These are phyloP conservation scores for Chaetomidium leptoderma DNA, from an alignment of 495 filamentous ascomycete species.

Conservation along the genomic window DNA sequence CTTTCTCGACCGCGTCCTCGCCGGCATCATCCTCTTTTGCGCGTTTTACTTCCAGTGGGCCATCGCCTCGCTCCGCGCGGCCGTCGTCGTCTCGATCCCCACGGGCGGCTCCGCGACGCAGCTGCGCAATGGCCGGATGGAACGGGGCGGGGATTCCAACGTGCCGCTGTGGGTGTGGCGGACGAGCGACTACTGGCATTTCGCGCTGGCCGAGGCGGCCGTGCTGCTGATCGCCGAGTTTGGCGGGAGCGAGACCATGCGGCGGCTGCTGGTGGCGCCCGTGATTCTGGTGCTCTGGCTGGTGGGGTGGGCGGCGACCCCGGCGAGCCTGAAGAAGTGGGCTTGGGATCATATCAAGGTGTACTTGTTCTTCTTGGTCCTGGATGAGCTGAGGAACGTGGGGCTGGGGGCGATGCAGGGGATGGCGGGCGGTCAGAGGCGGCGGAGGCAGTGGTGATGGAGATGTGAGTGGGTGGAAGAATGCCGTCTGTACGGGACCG, in stretches of 20 bases:
- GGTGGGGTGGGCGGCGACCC: constrained; percentile 21
- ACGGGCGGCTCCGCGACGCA: not conserved
- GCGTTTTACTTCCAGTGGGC: constrained; percentile 23
- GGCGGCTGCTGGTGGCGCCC: constrained; percentile 9
- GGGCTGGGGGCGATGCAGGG: too few species aligned
- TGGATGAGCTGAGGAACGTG: too few species aligned
- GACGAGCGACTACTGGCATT: too few species aligned
- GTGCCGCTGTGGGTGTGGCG: too few species aligned
- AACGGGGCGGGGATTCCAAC: too few species aligned
- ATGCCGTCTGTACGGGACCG: too few species aligned
- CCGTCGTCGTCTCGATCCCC: constrained; percentile 9
- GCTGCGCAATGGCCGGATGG: constrained; percentile 16
- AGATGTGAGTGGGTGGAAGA: too few species aligned
- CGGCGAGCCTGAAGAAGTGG: constrained; percentile 18
- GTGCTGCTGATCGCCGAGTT: constrained; percentile 17
- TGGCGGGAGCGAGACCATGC: constrained; percentile 10
- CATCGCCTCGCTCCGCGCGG: constrained; percentile 17
- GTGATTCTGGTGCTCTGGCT: constrained; percentile 14
- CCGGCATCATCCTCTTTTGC: constrained; percentile 19
- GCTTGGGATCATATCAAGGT: constrained; percentile 24
- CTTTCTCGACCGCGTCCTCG: constrained; percentile 17
- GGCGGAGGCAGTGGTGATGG: too few species aligned
- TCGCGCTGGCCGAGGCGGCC: too few species aligned
- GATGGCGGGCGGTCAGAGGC: too few species aligned
- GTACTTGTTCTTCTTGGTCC: too few species aligned